These are phyloP conservation scores for Spiraea crenata DNA, from an alignment of 331 rosid genomes.

Conservation along the genomic window DNA sequence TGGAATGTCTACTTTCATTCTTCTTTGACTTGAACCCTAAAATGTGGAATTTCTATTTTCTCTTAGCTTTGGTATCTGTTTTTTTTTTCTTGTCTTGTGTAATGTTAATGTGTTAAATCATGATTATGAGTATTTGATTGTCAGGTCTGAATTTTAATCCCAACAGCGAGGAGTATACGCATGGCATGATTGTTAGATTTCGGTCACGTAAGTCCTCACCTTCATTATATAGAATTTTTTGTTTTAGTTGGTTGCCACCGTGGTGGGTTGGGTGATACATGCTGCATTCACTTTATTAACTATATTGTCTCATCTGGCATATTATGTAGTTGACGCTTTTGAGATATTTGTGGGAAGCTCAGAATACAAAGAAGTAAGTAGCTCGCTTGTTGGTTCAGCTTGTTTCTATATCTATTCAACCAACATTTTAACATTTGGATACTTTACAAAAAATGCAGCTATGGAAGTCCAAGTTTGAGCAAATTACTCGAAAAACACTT, in stretches of 20 bases:
- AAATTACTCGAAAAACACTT: slow-evolving; percentile 56
- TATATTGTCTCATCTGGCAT: slow-evolving; percentile 18
- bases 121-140: slow-evolving; percentile 21
- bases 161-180: slow-evolving; percentile 64
- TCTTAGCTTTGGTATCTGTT: not conserved
- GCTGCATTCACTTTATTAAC: slow-evolving; percentile 31
- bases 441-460: slow-evolving; percentile 36
- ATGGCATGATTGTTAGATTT: slow-evolving; percentile 70
- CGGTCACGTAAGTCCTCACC: slow-evolving; percentile 66
- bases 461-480: slow-evolving; percentile 72
- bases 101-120: not conserved
- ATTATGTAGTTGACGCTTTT: slow-evolving; percentile 68
- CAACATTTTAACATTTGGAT: slow-evolving; percentile 3
- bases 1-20: not conserved
- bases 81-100: not conserved
- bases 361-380: slow-evolving; percentile 81
- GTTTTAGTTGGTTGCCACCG: too few relatives aligned
- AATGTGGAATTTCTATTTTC: not conserved
- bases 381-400: slow-evolving; percentile 12
- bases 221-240: slow-evolving; percentile 14
- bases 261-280: slow-evolving; percentile 14
- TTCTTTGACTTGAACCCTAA: not conserved
- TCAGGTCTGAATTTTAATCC: slow-evolving; percentile 69
- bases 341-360: slow-evolving; percentile 61
- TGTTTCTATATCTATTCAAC: slow-evolving; percentile 6